Percentiles rank a stretch among this genome's conserved stretches.
phyloP scores from a whole-genome alignment of 2,329 filamentous ascomycete genomes.

The Curvularia sp. region DNA sequence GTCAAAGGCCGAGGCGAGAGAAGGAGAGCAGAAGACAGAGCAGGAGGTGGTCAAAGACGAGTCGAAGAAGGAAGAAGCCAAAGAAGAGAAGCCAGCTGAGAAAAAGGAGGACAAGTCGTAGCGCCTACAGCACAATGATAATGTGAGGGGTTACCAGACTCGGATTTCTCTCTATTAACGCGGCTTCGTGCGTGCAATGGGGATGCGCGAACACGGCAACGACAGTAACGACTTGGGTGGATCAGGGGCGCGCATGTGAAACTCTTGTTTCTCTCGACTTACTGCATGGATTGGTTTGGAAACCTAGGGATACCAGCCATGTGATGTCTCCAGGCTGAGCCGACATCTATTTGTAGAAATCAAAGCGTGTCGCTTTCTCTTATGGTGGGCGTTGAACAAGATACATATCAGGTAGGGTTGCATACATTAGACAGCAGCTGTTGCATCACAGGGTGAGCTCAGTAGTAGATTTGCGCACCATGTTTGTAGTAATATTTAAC shows the following conservation, averaged over 20 bases:
- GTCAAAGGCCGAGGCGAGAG: constrained; percentile 56
- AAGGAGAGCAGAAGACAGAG: constrained; percentile 54
- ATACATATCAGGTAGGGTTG: constrained; percentile 26
- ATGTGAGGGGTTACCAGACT: constrained; percentile 5
- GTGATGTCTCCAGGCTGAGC: constrained; percentile 19
- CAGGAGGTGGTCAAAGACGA: constrained; percentile 59
- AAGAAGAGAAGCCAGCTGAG: constrained; percentile 30
- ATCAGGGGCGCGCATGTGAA: constrained; percentile 10
- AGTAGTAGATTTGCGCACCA: constrained; percentile 23
- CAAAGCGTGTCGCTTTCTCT: constrained; percentile 15
- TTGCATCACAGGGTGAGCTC: constrained; percentile 40
- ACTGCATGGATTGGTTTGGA: constrained; percentile 6
- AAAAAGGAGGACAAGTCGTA: constrained; percentile 15
- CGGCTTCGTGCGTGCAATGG: constrained; percentile 3
- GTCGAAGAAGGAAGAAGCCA: constrained; percentile 37
- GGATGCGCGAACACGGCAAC: constrained; percentile 16
- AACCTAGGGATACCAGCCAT: neutral
- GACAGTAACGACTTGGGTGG: constrained; percentile 27
- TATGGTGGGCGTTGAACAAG: constrained; percentile 30
- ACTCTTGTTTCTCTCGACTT: constrained; percentile 10
- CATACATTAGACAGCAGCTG: constrained; percentile 44
- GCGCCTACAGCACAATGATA: constrained; percentile 2
- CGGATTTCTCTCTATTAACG: neutral
- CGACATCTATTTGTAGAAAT: constrained; percentile 21
- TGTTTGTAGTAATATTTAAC: constrained; percentile 23